Base-by-base conservation (phyloP, 805 yeast genomes). In the Hanseniaspora hatyaiensis region DNA sequence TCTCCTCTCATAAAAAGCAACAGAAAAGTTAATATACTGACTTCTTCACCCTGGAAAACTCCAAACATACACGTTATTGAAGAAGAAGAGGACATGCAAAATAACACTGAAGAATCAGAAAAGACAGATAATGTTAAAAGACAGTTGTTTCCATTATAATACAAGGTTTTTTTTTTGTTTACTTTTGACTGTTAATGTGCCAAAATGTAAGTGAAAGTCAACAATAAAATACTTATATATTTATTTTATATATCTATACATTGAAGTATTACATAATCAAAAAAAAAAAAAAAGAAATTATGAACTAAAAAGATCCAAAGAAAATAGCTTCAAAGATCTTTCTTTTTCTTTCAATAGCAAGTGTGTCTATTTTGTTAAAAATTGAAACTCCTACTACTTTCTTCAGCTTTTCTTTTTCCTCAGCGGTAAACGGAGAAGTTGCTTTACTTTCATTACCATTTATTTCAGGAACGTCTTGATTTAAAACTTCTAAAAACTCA, bases 351-450 rank as follows among this genome's bases (percentile, higher is more conserved):
- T 77, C 75, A 57, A 67, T 74, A 1, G 64, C 61, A 50, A 73
- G 71, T 32, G 69, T 65, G 15, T 70, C 53, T 2, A 85, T 67
- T 23, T 63, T 65, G 6, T 69, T 64, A 1, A 82, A 69, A 47
- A 86, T 64, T 0, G 70, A 63, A 13, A 65, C 69, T 39, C 95
- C 95, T 15, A 84, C 68, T 57, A 82, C 73, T 3, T 70, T 72
- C 6, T 56, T 65, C 40, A 84, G 61, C 55, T 73, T 79, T 1
- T 56, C 53, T 37, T 60, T 60, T 26, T 66, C 70, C 8, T 55
- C 62, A 11, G 62, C 68, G 1, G 59, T 53, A n/a, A n/a, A n/a
- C n/a, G n/a, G n/a, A n/a, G n/a, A n/a, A 1, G 69, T 47, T 15
- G 63, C 68, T 33, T 67, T 62, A 3, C 65, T 71, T 53, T 68